A percentile compares a stretch with the other conserved stretches of the same genome.
Conservation (phyloP, 2,329 filamentous ascomycete species). For the Pyrenochaeta sp. region DNA sequence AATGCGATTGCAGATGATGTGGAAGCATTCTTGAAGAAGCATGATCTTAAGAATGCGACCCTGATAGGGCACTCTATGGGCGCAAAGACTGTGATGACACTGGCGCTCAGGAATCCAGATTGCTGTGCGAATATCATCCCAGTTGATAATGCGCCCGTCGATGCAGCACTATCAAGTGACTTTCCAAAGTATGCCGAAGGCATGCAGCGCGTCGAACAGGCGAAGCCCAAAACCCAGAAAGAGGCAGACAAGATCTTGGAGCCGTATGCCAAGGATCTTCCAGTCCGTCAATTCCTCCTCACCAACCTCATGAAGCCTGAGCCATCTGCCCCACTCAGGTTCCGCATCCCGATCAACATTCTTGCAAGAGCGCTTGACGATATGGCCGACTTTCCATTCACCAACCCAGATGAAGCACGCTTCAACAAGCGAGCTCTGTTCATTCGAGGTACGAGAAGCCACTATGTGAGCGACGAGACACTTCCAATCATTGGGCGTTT, state of each 20-base stretch:
- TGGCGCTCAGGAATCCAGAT: conserved; percentile 76
- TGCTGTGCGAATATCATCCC: conserved; percentile 76
- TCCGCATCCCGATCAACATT: conserved; percentile 79
- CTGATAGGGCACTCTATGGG: conserved; percentile 98
- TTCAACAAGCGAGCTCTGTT: conserved; percentile 85
- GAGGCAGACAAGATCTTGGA: conserved; percentile 83
- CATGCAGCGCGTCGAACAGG: conserved; percentile 82
- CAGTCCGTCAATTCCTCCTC: conserved; percentile 89
- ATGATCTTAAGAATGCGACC: conserved; percentile 74
- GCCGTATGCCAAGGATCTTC: conserved; percentile 75
- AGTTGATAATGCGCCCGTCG: conserved; percentile 92
- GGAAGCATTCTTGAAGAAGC: conserved; percentile 76
- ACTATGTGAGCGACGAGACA: conserved; percentile 82
- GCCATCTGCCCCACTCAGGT: conserved; percentile 68
- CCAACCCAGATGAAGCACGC: conserved; percentile 70
- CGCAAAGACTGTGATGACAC: conserved; percentile 89
- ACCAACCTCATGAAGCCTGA: conserved; percentile 75
- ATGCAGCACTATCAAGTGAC: conserved; percentile 75
- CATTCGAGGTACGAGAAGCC: conserved; percentile 77
- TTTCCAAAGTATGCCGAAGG: conserved; percentile 84
- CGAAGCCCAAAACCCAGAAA: conserved; percentile 71
- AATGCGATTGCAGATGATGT: conserved; percentile 83
- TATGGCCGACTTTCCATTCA: conserved; percentile 90
- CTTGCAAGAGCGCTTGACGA: conserved; percentile 73
- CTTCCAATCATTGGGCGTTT: conserved; percentile 82